Evolutionary conservation across 192 early-diverging fungal genomes (phyloP).

Genomic region (Spinellus fusiger): DNA sequence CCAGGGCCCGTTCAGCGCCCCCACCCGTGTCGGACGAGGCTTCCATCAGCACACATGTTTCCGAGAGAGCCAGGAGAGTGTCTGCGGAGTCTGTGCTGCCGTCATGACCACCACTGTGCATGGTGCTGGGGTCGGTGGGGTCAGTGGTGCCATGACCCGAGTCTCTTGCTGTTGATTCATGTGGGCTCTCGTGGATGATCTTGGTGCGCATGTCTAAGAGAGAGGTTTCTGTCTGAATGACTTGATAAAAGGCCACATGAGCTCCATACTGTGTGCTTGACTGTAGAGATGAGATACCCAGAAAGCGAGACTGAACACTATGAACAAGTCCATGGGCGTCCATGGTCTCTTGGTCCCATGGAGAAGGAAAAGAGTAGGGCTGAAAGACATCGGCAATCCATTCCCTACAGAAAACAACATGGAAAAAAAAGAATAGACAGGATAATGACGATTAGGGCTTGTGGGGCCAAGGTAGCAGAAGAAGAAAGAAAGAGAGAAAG

Average conservation of each 20-base stretch:
- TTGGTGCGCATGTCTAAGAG: neutral
- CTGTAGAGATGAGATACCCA: conserved; percentile 38
- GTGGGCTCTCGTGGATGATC: no score
- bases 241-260: conserved; percentile 35
- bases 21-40: neutral
- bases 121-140: no score
- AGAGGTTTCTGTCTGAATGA: conserved; percentile 6
- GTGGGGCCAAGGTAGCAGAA: neutral
- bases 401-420: neutral
- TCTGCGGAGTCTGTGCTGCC: neutral
- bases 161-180: no score
- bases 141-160: no score
- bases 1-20: conserved; percentile 5
- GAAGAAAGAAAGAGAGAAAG: neutral
- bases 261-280: conserved; percentile 42
- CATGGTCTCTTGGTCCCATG: neutral
- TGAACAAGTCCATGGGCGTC: conserved; percentile 1
- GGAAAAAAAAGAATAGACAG: neutral
- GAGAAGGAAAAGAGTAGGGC: neutral
- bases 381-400: conserved; percentile 20
- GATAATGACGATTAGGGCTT: conserved; percentile 6
- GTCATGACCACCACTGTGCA: neutral
- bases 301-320: conserved; percentile 10
- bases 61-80: conserved; percentile 10
- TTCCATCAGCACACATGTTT: neutral